Base-by-base conservation (phyloP, 371 early-diverging fungal species). In the Mucor irregularis region DNA sequence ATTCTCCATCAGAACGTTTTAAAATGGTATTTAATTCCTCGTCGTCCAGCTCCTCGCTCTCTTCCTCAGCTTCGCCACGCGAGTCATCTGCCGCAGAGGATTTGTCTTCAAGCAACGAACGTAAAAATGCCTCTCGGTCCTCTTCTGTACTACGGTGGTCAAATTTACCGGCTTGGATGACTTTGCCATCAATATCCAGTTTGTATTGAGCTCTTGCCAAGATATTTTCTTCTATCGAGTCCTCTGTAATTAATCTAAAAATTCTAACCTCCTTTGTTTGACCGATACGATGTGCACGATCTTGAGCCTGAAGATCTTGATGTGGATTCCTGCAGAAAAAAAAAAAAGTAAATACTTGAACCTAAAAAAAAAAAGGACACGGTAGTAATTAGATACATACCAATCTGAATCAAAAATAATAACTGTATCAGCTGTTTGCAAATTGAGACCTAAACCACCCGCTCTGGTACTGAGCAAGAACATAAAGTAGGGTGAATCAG, bases 211-310 rank as follows among this genome's bases (percentile, higher is more conserved):
- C 99, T 53, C 94, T 78, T 5, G 91, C 95, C 51, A 99, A 68
- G 59, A 99, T 98, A 51, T 86, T 90, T 72, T 99, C 99, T 76
- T 99, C 99, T 39, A 99, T 87, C 0, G 99, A 94, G 44, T 93
- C 88, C 28, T 90, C 88, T 5, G 96, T 95, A 56, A 99, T 93
- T 35, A 99, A 72, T n/a, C 99, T 88, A 69, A 98, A 90, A 47
- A 99, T 96, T 25, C 94, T 88, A n/a, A 99, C 99, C 75, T 99
- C 99, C 64, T 97, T 98, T 24, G 92, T 99, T 76, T 99, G 99
- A n/a, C 99, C 99, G 66, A 99, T 99, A 73, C 99, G 92, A 82
- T 99, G 99, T 0, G 99, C 99, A 69, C 99, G 93, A 76, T 99
- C 99, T 76, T 99, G 99, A 1, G 99, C 99, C 83, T 99, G 99